Percentiles rank a stretch among this genome's conserved stretches.
phyloP scores from a whole-genome alignment of 2,329 filamentous ascomycete species.

The Westerdykella aurantiaca region DNA sequence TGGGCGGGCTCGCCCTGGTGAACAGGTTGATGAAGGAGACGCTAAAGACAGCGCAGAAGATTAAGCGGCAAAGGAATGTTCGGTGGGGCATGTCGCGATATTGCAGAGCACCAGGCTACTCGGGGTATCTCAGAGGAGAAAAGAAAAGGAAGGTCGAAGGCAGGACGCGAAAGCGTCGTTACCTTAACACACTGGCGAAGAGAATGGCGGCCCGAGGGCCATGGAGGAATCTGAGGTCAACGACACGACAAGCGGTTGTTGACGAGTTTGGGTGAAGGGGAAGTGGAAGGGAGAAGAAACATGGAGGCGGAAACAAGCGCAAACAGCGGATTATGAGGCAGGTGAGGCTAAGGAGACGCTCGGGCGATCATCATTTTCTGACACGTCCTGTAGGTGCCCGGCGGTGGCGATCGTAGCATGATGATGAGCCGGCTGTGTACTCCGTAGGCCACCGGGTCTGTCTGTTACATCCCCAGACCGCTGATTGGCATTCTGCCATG shows the following conservation, averaged over 20 bases:
- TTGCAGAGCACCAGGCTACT: slow-evolving; percentile 16
- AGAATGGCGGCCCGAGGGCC: too few species aligned
- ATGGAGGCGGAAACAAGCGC: too few species aligned
- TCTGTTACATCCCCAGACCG: not conserved
- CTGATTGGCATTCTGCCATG: not conserved
- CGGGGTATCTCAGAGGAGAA: slow-evolving; percentile 1
- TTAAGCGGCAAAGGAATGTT: slow-evolving; percentile 28
- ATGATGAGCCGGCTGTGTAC: not conserved
- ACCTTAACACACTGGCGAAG: too few species aligned
- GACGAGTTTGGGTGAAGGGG: too few species aligned
- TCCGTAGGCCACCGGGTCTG: not conserved
- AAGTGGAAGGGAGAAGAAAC: too few species aligned
- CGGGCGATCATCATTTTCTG: not conserved
- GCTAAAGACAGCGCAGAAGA: slow-evolving; percentile 31
- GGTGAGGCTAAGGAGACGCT: not conserved
- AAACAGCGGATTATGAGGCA: too few species aligned
- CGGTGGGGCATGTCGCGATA: slow-evolving; percentile 24
- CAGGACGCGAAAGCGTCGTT: too few species aligned
- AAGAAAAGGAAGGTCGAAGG: slow-evolving; percentile 4
- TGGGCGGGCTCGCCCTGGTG: slow-evolving; percentile 23
- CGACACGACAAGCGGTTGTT: too few species aligned
- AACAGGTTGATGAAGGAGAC: slow-evolving; percentile 33
- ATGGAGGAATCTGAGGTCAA: too few species aligned
- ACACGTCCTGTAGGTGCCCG: not conserved
- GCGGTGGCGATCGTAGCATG: not conserved